These are phyloP conservation scores for Alternaria arbusti DNA, from an alignment of 2,329 filamentous ascomycete genomes.

Conservation along the genomic window DNA sequence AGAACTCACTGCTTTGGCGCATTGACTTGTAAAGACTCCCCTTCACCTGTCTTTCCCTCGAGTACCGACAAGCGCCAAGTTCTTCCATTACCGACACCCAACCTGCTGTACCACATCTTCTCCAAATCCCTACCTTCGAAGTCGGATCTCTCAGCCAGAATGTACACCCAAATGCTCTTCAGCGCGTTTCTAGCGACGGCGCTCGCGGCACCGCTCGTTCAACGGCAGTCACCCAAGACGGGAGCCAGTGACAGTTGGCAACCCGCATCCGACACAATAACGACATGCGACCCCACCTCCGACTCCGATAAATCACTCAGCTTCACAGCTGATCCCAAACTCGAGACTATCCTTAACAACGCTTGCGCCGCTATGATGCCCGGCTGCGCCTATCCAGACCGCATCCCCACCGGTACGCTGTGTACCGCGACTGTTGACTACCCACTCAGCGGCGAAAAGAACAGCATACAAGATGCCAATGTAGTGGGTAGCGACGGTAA, in stretches of 20 bases:
- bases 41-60: neutral
- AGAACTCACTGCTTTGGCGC: neutral
- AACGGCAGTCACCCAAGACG: neutral
- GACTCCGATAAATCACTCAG: constrained; percentile 26
- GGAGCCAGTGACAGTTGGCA: constrained; percentile 18
- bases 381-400: constrained; percentile 30
- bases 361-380: constrained; percentile 40
- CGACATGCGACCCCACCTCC: constrained; percentile 22
- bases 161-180: constrained; percentile 24
- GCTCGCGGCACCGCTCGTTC: constrained; percentile 21
- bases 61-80: neutral
- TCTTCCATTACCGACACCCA: neutral
- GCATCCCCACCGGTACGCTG: constrained; percentile 12
- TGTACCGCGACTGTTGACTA: constrained; percentile 28
- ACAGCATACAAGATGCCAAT: constrained; percentile 25
- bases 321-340: constrained; percentile 26
- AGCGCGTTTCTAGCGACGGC: constrained; percentile 14
- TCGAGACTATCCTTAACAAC: constrained; percentile 27
- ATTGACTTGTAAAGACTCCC: neutral
- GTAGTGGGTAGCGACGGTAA: constrained; percentile 19
- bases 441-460: constrained; percentile 21
- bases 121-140: neutral
- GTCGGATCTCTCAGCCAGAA: constrained; percentile 6
- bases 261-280: constrained; percentile 17
- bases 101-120: neutral